Evolutionary conservation across 2,329 filamentous ascomycete species (phyloP).

Genomic region (Cladorrhinum sp.): DNA sequence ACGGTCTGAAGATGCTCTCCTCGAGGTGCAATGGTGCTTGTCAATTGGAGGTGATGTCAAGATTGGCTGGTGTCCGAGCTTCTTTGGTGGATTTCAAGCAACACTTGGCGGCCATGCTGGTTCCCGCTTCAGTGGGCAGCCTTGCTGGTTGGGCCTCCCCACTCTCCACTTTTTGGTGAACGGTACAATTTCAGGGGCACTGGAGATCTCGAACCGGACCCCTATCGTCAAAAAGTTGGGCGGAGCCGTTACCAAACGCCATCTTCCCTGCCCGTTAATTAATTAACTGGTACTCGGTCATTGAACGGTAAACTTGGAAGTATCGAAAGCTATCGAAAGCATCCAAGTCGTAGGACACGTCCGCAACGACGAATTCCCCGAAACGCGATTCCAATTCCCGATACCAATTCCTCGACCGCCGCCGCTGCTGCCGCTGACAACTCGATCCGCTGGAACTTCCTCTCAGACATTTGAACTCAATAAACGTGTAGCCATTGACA

Average conservation of each 20-base stretch:
- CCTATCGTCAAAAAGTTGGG: not conserved
- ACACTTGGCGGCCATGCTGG: constrained; percentile 16
- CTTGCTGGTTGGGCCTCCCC: too few species aligned
- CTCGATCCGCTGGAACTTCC: too few species aligned
- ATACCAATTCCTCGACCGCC: not conserved
- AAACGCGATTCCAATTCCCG: not conserved
- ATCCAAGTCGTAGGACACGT: not conserved
- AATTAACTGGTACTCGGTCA: not conserved
- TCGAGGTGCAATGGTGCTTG: constrained; percentile 12
- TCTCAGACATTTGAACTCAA: not conserved
- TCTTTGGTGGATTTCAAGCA: not conserved
- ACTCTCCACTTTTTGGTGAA: not conserved
- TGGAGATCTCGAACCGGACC: not conserved
- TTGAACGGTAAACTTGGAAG: not conserved
- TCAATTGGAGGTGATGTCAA: constrained; percentile 9
- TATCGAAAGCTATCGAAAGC: too few species aligned
- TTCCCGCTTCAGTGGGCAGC: constrained; percentile 14
- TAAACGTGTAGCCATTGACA: not conserved
- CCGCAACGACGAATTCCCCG: not conserved
- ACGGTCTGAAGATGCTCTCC: constrained; percentile 22
- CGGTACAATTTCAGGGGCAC: not conserved
- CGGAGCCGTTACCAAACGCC: not conserved
- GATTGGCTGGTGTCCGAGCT: constrained; percentile 18
- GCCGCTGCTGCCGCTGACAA: not conserved
- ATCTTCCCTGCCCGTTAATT: not conserved